These are phyloP conservation scores for Sporothrix mexicana DNA, from an alignment of 2,329 filamentous ascomycete genomes.

Conservation along the genomic window DNA sequence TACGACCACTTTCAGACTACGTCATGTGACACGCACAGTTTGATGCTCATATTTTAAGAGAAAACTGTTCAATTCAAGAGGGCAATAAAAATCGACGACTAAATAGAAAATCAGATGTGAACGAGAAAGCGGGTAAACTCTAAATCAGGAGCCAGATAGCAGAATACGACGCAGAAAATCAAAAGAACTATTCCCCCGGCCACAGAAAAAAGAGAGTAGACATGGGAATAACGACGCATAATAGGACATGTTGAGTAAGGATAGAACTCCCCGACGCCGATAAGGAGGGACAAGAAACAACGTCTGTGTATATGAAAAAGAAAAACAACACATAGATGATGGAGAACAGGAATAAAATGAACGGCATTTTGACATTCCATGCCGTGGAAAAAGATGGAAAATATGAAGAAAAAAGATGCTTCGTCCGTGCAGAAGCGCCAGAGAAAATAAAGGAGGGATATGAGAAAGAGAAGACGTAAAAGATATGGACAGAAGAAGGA, in stretches of 20 bases:
- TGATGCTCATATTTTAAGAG: neutral
- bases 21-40: conserved; percentile 20
- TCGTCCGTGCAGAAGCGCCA: conserved; percentile 10
- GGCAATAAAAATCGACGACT: neutral
- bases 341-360: neutral
- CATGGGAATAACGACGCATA: neutral
- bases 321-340: neutral
- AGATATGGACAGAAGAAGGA: neutral
- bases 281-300: conserved; percentile 20
- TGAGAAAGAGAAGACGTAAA: neutral
- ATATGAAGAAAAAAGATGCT: conserved; percentile 4
- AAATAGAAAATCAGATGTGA: neutral
- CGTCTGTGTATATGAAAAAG: neutral
- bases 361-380: conserved; percentile 18
- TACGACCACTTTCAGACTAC: neutral
- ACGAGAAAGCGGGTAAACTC: neutral
- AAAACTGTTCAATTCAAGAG: conserved; percentile 18
- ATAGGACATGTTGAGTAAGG: neutral
- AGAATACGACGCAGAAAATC: no score
- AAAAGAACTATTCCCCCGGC: no score
- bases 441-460: neutral
- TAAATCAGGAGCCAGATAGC: no score
- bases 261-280: conserved; percentile 24
- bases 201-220: neutral
- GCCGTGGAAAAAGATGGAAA: neutral